Evolutionary conservation across 1,139 yeast species (phyloP).

Genomic region (Candida sojae): DNA sequence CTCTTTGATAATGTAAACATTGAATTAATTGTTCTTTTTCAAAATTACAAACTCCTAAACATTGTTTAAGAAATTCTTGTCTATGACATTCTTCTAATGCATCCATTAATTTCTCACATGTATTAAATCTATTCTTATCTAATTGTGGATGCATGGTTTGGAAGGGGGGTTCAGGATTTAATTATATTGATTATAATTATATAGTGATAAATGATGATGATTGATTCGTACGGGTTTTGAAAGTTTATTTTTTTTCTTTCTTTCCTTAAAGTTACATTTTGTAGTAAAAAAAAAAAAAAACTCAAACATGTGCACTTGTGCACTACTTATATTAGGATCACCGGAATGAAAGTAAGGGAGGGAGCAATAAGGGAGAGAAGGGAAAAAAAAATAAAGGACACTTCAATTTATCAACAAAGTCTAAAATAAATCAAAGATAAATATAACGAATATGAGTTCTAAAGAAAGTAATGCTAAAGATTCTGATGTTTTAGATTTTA

Average conservation of each 20-base stretch:
- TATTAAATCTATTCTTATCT: slow-evolving; percentile 45
- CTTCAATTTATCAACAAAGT: not conserved
- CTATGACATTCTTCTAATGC: slow-evolving; percentile 91
- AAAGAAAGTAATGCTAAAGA: slow-evolving; percentile 5
- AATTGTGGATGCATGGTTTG: slow-evolving; percentile 47
- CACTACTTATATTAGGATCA: too few species aligned
- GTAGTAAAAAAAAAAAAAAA: too few species aligned
- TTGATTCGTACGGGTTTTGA: not conserved
- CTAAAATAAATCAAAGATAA: not conserved
- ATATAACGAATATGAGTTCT: slow-evolving; percentile 3
- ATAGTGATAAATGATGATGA: too few species aligned
- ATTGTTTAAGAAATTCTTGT: slow-evolving; percentile 66
- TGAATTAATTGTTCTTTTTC: slow-evolving; percentile 76
- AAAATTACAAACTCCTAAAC: slow-evolving; percentile 85
- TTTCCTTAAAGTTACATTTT: not conserved
- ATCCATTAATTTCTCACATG: slow-evolving; percentile 79
- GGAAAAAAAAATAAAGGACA: not conserved
- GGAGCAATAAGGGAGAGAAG: not conserved
- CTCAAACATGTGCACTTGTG: not conserved
- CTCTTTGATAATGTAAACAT: slow-evolving; percentile 80
- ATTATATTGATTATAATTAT: too few species aligned
- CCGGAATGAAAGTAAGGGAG: too few species aligned
- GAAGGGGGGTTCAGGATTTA: too few species aligned
- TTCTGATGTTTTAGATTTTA: slow-evolving; percentile 86
- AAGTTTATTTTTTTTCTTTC: not conserved